Base-by-base conservation (phyloP, 2,329 filamentous ascomycete species). In the Dendrostoma leiphaemia region DNA sequence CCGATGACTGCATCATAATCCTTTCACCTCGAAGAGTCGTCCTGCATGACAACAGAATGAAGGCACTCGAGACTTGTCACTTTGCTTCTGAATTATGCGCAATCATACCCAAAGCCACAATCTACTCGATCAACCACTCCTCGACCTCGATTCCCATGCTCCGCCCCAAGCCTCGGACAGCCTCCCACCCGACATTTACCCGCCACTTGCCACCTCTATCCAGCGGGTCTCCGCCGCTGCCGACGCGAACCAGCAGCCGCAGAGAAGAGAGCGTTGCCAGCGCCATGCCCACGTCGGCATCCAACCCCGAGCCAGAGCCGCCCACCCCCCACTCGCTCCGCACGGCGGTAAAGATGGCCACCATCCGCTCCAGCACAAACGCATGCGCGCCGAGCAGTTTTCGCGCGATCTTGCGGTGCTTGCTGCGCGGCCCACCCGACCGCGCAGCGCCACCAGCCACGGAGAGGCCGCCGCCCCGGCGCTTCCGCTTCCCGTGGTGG, bases 141-240 rank as follows among this genome's bases (percentile, higher is more conserved):
- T 89, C 85, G 12, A 91, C 79, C 67, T 91, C 89, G n/a, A 94
- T 78, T 2, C 87, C 86, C 48, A 94, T 81, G 64, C 82, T 86
- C 64, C 90, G 75, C 26, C 88, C 90, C 59, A 94, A 72, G 3
- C 78, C 80, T 57, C 86, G 75, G 6, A 89, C 82, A 59, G 88
- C 84, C 64, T 94, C 90, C 88, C 88, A 92, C 1, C 85, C 84
- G 54, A 90, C 84, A 61, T 89, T 90, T 9, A 92, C 86, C 64
- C 87, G 83, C 88, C 89, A 94, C 69, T 88, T 86, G 5, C 82
- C 84, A 0, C 83, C 83, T 1, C 83, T 75, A 65, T 93, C 89
- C 63, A 91, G 74, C 24, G 79, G 72, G 69, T 92, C 89, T 9
- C 76, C 74, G 24, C 75, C 70, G 15, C 78, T 79, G 15, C 84